Conservation (phyloP, 768 basidiomycete genomes). For the Lactarius trivialis region DNA sequence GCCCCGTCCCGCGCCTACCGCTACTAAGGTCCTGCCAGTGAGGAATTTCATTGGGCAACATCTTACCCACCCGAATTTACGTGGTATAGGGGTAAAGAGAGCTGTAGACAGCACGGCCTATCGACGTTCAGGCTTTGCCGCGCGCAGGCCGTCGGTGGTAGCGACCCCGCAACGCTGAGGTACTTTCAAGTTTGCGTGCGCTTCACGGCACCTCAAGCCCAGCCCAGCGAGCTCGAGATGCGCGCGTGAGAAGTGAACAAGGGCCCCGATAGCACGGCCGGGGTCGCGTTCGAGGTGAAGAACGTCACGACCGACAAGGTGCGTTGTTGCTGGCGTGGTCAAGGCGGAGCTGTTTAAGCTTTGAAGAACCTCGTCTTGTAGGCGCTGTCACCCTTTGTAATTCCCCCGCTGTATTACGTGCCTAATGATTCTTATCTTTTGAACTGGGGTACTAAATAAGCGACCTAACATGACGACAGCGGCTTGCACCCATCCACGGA, state of each 20-base stretch:
- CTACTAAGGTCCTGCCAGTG: too few species aligned
- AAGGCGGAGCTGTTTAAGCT: slow-evolving; percentile 6
- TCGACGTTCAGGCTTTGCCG: slow-evolving; percentile 78
- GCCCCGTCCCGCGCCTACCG: too few species aligned
- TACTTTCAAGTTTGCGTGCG: slow-evolving; percentile 65
- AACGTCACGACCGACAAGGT: slow-evolving; percentile 37
- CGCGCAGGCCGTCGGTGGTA: slow-evolving; percentile 58
- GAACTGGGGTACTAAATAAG: neutral
- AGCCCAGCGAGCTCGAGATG: slow-evolving; percentile 77
- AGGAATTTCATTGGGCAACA: too few species aligned
- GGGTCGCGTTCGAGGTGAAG: slow-evolving; percentile 37
- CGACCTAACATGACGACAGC: too few species aligned
- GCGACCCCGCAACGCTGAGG: slow-evolving; percentile 55
- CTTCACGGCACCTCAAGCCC: slow-evolving; percentile 80
- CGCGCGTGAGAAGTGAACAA: slow-evolving; percentile 70
- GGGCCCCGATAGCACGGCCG: slow-evolving; percentile 31
- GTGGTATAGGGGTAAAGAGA: too few species aligned
- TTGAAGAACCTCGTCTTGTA: neutral
- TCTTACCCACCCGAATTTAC: too few species aligned
- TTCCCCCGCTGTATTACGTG: neutral
- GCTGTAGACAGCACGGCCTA: slow-evolving; percentile 79
- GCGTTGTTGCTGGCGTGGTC: slow-evolving; percentile 8
- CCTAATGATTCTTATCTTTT: neutral
- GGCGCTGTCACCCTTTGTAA: neutral
- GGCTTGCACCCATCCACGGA: neutral